Evolutionary conservation across 805 yeast species (phyloP).

Genomic region (Sugiyamaella marilandica): DNA sequence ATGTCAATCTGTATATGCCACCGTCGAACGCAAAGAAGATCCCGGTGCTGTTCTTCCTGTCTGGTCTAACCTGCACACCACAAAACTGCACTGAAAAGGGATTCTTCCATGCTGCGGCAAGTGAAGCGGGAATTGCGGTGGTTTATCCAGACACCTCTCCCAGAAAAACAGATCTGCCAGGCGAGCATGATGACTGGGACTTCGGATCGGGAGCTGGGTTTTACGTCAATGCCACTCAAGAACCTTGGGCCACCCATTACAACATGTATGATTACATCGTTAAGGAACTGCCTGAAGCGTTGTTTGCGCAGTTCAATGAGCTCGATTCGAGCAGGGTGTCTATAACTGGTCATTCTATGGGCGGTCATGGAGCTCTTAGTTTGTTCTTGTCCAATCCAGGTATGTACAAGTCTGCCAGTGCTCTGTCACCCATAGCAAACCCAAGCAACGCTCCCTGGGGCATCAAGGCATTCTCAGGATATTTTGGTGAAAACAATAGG

Average conservation of each 20-base stretch:
- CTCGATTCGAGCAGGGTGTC: conserved; percentile 59
- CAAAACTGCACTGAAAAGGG: conserved; percentile 93
- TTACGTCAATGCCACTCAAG: conserved; percentile 76
- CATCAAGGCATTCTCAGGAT: conserved; percentile 70
- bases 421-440: conserved; percentile 85
- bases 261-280: conserved; percentile 83
- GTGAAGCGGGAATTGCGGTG: conserved; percentile 76
- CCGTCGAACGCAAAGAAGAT: conserved; percentile 31
- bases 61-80: conserved; percentile 92
- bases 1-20: conserved; percentile 80
- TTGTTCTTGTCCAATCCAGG: conserved; percentile 65
- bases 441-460: conserved; percentile 87
- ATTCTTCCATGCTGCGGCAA: conserved; percentile 74
- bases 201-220: conserved; percentile 96
- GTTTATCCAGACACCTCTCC: conserved; percentile 98
- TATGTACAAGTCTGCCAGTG: conserved; percentile 72
- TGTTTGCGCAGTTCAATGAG: conserved; percentile 39
- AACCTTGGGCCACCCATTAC: conserved; percentile 68
- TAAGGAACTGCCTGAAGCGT: conserved; percentile 57
- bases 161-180: conserved; percentile 69
- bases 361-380: conserved; percentile 88
- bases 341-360: conserved; percentile 98
- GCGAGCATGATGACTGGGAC: conserved; percentile 83
- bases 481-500: conserved; percentile 57
- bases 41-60: conserved; percentile 74